A percentile compares a stretch with the other conserved stretches of the same genome.
Evolutionary conservation across 345 rosid species (phyloP).

Genomic region (Nephelium lappaceum): DNA sequence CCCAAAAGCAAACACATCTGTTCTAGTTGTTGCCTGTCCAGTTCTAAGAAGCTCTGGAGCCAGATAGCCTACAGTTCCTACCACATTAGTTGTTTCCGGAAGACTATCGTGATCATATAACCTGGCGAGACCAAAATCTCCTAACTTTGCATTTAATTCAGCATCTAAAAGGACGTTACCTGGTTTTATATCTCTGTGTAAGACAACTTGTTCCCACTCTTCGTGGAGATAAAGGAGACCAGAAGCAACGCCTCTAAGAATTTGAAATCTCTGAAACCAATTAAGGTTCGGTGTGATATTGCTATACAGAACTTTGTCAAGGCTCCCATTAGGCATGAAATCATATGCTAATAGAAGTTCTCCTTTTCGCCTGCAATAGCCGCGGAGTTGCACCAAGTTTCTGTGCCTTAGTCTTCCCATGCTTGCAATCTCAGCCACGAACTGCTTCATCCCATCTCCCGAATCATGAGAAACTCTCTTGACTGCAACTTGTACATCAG

Average conservation of each 20-base stretch:
- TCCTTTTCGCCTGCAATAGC: slow-evolving; percentile 42
- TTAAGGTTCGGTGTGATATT: slow-evolving; percentile 17
- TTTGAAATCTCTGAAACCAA: slow-evolving; percentile 47
- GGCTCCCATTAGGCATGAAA: slow-evolving; percentile 49
- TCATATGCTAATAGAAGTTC: slow-evolving; percentile 53
- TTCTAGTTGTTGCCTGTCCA: slow-evolving; percentile 42
- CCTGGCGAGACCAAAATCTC: slow-evolving; percentile 57
- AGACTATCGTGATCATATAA: slow-evolving; percentile 41
- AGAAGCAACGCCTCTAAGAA: slow-evolving; percentile 40
- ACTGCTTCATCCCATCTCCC: slow-evolving; percentile 54
- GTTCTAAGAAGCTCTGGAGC: slow-evolving; percentile 47
- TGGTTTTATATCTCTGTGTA: slow-evolving; percentile 52
- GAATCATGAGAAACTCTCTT: slow-evolving; percentile 55
- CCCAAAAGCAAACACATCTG: slow-evolving; percentile 51
- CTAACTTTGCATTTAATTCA: slow-evolving; percentile 39
- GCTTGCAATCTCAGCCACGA: slow-evolving; percentile 24
- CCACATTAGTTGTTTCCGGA: slow-evolving; percentile 44
- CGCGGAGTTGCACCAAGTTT: slow-evolving; percentile 46
- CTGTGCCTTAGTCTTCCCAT: slow-evolving; percentile 41
- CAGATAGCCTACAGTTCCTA: slow-evolving; percentile 49
- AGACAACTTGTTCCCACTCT: slow-evolving; percentile 52
- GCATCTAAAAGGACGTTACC: slow-evolving; percentile 47
- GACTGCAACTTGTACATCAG: slow-evolving; percentile 53
- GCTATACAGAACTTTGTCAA: slow-evolving; percentile 39
- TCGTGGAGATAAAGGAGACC: slow-evolving; percentile 46